A percentile compares a stretch with the other conserved stretches of the same genome.
Conservation (phyloP, 2,329 filamentous ascomycete genomes). For the Colletotrichum brevisporum region DNA sequence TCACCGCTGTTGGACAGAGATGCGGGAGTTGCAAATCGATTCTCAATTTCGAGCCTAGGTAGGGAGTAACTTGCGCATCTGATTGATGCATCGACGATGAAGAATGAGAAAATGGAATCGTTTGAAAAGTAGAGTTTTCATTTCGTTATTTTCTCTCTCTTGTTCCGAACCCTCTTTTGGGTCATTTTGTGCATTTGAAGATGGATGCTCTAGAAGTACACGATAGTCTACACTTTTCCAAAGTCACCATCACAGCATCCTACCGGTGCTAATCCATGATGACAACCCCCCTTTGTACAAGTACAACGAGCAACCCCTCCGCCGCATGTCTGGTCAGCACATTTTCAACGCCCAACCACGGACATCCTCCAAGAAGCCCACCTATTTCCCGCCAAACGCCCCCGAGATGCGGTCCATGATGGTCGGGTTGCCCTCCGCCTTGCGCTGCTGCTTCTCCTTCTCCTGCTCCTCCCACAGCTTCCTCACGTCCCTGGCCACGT, state of each 20-base stretch:
- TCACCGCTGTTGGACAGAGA: not conserved
- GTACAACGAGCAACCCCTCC: not conserved
- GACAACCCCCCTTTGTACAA: not conserved
- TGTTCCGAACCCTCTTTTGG: too few species aligned
- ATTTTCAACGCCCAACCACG: not conserved
- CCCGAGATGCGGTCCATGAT: slow-evolving; percentile 56
- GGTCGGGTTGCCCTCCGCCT: slow-evolving; percentile 67
- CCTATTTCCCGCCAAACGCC: slow-evolving; percentile 44
- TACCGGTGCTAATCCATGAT: not conserved
- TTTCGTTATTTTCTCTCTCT: too few species aligned
- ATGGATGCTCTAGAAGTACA: slow-evolving; percentile 37
- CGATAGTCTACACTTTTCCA: slow-evolving; percentile 19
- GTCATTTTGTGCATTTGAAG: slow-evolving; percentile 20
- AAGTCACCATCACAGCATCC: too few species aligned
- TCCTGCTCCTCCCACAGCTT: slow-evolving; percentile 70
- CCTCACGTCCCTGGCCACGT: slow-evolving; percentile 70
- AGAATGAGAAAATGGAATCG: not conserved
- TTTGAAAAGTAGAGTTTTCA: not conserved
- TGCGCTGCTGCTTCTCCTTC: slow-evolving; percentile 66
- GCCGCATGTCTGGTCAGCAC: not conserved
- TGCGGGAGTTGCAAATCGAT: too few species aligned
- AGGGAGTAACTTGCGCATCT: not conserved
- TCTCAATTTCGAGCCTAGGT: too few species aligned
- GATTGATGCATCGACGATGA: not conserved
- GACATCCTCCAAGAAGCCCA: not conserved